Evolutionary conservation across 192 early-diverging fungal genomes (phyloP), one percentile per base, ranked within the genome.

Genomic region (Mortierella hygrophila): DNA sequence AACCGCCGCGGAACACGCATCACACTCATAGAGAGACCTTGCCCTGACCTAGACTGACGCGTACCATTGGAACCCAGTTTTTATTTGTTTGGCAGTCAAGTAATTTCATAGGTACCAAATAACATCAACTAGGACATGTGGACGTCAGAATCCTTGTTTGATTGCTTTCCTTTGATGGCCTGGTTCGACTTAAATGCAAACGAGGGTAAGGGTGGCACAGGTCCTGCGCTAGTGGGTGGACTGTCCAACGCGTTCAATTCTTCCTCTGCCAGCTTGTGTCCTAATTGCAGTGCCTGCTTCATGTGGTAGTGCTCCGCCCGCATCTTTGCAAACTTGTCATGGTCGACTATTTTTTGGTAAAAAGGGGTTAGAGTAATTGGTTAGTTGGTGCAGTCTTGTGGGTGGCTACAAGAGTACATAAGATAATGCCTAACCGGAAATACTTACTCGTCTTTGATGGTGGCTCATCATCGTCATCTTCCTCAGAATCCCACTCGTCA

Each of bases 231-330:
- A 0, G 46, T 44, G 9, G 20, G 65, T 18, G 81, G 81, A n/a
- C 81, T 82, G 23, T 77, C 75, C 46, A 77, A 6, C 6, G 81
- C 70, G 7, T 21, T 42, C 38, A 82, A 47, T 63, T 93, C 90
- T 21, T 90, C 88, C 21, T 94, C 91, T 26, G 92, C 89, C 47
- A 94, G 75, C 35, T 91, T 88, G 72, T 88, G 89, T 18, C 88
- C 88, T 68, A 93, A 79, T 81, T 90, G 72, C 68, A 96, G 82
- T 37, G 94, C 95, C 21, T 91, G 89, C 75, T 94, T 94, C 96
- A 97, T 97, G 76, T 98, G 94, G 88, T 99, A 99, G 82, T 99
- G 98, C 70, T 94, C 88, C 6, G 95, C 88, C 74, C 98, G 91
- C 88, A 96, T 89, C 78, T 92, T 90, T 54, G 91, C 91, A 89